Evolutionary conservation across 192 early-diverging fungal species (phyloP), one percentile per base, ranked within the genome.

Genomic region (Gryganskiella cystojenkinii): DNA sequence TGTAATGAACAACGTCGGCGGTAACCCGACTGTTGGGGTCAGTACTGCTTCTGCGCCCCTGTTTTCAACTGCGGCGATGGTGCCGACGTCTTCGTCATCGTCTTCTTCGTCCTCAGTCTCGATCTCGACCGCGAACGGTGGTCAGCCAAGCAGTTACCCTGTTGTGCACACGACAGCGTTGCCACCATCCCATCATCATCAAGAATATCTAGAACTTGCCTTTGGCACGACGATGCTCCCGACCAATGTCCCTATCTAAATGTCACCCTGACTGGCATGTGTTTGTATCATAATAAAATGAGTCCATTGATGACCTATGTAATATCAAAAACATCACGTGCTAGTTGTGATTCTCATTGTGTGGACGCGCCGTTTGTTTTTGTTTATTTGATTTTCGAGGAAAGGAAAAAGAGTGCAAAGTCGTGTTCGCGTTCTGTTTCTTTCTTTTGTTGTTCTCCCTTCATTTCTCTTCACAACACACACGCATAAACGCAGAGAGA

Each of bases 111-210:
- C 66, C 4, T 27, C 55, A 11, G 50, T 61, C 7, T 20, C 63
- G 52, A 20, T 52, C 7, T 42, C 58, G 43, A 46, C 40, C 19
- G 17, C 62, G 7, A 58, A 31, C 27, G 34, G 34, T 35, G 61
- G 40, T 27, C 45, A 37, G 25, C 50, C 53, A 43, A 37, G 58
- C 54, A 54, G 52, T 45, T 78, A 59, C 50, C 74, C 74, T 0
- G 49, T 69, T 35, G 74, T 78, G 17, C 74, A 78, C 58, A 61
- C 66, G 14, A 30, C 74, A 1, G 74, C 74, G 17, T 34, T 78
- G 30, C 74, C 74, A n/a, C 74, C 74, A 11, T 78, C 74, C 30
- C 74, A 78, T 47, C 74, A 78, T 17, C 65, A 78, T 52, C 74
- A 78, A 55, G 74, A 78, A 43, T 78, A 69, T 46, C 61, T 78